Conservation (phyloP, 768 basidiomycete genomes). For the Glaciozyma martinii region DNA sequence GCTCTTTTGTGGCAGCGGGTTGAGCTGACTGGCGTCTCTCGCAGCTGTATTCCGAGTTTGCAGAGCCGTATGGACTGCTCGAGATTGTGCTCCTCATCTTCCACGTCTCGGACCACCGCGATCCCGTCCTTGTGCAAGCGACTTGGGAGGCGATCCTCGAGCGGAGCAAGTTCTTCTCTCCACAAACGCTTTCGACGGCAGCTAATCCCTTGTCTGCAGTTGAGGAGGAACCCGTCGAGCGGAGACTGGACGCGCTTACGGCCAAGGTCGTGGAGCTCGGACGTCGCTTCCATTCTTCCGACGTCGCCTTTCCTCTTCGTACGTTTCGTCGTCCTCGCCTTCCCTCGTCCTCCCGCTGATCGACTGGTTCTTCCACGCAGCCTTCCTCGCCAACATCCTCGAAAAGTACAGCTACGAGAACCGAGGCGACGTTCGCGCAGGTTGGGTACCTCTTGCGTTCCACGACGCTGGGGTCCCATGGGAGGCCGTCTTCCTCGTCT, state of each 20-base stretch:
- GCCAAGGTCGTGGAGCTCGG: constrained; percentile 62
- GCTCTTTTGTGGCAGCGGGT: neutral
- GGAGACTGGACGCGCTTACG: constrained; percentile 56
- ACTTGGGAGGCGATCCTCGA: constrained; percentile 86
- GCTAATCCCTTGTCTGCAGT: constrained; percentile 4
- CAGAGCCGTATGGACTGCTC: constrained; percentile 73
- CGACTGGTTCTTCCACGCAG: constrained; percentile 43
- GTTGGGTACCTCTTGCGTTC: constrained; percentile 75
- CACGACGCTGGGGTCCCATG: constrained; percentile 73
- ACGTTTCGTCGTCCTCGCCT: constrained; percentile 37
- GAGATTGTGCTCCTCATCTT: constrained; percentile 79
- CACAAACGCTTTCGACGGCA: constrained; percentile 40
- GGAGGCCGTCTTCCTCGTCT: constrained; percentile 71
- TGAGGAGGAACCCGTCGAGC: constrained; percentile 27
- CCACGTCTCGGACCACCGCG: constrained; percentile 85
- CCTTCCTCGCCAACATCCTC: constrained; percentile 63
- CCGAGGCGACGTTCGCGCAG: constrained; percentile 52
- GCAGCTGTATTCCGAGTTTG: constrained; percentile 80
- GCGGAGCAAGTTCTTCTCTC: constrained; percentile 49
- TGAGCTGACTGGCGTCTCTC: neutral
- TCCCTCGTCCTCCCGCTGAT: neutral
- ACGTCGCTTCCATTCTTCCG: constrained; percentile 81
- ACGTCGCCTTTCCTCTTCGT: constrained; percentile 82
- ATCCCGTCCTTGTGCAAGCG: constrained; percentile 66
- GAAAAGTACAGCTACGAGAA: constrained; percentile 63